phyloP scores from a whole-genome alignment of 73 alveolate genomes.

The Tetrahymena borealis region DNA sequence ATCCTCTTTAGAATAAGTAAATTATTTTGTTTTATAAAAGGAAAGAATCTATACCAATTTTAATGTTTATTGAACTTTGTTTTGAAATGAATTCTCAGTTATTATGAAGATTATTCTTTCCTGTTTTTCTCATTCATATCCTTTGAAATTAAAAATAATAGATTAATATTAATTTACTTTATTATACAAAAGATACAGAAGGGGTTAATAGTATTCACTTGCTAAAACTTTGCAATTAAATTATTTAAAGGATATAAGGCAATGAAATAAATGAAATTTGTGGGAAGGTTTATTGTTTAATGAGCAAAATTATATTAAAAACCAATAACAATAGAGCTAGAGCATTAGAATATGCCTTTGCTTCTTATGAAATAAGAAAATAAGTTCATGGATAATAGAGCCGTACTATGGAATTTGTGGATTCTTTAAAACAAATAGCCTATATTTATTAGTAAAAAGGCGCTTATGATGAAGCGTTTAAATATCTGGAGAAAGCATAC shows the following conservation, averaged over 20 bases:
- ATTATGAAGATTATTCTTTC: too few species aligned
- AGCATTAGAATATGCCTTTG: neutral
- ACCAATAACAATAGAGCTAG: neutral
- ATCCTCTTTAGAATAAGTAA: neutral
- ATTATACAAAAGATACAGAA: neutral
- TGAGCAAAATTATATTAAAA: neutral
- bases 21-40: too few species aligned
- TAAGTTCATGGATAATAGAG: neutral
- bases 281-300: neutral
- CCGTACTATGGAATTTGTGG: neutral
- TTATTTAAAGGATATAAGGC: neutral
- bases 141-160: neutral
- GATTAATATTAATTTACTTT: neutral
- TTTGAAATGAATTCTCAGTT: too few species aligned
- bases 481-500: neutral
- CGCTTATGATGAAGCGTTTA: neutral
- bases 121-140: too few species aligned
- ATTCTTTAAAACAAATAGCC: neutral
- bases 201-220: neutral
- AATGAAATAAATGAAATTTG: neutral
- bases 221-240: neutral
- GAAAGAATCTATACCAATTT: too few species aligned
- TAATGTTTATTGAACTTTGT: too few species aligned
- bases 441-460: neutral
- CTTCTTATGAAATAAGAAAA: neutral